Evolutionary conservation across 2,329 filamentous ascomycete genomes (phyloP), one percentile per base, ranked within the genome.

Genomic region (Colletotrichum viniferum): DNA sequence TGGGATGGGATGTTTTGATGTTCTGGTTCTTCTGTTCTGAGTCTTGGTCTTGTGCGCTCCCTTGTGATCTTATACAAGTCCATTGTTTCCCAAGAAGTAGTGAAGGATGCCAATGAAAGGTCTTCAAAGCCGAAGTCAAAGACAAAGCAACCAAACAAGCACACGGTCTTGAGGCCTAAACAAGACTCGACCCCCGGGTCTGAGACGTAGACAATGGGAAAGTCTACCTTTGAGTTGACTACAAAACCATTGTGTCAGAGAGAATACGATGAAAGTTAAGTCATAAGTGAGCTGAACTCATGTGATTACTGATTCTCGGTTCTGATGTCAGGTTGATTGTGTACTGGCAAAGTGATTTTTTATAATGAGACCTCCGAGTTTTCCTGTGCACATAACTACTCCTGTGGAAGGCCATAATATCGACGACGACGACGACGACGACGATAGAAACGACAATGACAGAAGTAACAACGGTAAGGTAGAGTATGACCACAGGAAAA

Each of bases 381-480:
- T 38, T 38, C 36, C 36, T 38, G 14, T 38, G n/a, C n/a, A n/a
- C n/a, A n/a, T 18, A 8, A 8, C 4, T 38, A 38, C 36, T 9
- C 36, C 36, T 18, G 36, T 18, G 7, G 36, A 2, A n/a, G n/a
- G n/a, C n/a, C n/a, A 38, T 38, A 3, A 38, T 18, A 38, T 14
- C 14, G 14, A 38, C 36, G 16, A 38, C 16, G 16, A 16, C 14
- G 34, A 32, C 30, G 5, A 32, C 13, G 6, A 16, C 34, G 7
- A 8, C 14, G 6, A 16, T 2, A 38, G 34, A 38, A 38, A 0
- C 14, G 1, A 16, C 2, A 16, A 3, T 8, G 34, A 36, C 1
- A 36, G 14, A 36, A 16, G 7, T 36, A 16, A 36, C 14, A 7
- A 16, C 14, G 2, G 36, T 38, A 16, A 18, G 16, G 14, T 18